Percentiles rank a stretch among this genome's conserved stretches.
Evolutionary conservation across 1,284 basidiomycete species (phyloP).

Genomic region (Trichosporon asahii): DNA sequence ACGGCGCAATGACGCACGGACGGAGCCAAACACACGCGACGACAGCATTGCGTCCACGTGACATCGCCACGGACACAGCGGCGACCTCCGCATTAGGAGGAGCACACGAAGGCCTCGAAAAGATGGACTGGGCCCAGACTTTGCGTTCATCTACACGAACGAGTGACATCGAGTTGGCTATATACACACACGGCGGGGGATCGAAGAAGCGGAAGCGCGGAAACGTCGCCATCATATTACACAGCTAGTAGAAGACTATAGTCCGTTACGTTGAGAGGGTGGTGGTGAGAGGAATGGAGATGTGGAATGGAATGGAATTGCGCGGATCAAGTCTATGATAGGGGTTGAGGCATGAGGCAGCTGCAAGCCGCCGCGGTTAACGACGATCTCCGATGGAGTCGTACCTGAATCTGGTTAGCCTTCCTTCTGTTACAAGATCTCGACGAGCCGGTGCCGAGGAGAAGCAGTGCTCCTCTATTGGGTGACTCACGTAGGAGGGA

Average conservation of each 20-base stretch:
- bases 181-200: conserved; percentile 1
- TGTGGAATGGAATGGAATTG: background rate
- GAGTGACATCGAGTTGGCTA: conserved; percentile 19
- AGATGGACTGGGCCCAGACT: background rate
- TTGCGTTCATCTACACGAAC: background rate
- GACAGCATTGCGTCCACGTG: too few species aligned
- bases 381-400: conserved; percentile 31
- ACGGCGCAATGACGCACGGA: background rate
- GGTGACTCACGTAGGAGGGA: conserved; percentile 40
- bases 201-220: background rate
- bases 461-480: background rate
- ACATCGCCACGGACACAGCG: too few species aligned
- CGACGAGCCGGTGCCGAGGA: background rate
- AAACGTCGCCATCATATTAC: conserved; percentile 6
- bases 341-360: background rate
- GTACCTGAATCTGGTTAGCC: conserved; percentile 24
- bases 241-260: background rate
- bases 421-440: background rate
- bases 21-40: background rate
- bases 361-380: background rate
- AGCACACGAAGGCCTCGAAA: background rate
- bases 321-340: background rate
- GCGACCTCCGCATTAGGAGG: too few species aligned
- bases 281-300: too few species aligned
- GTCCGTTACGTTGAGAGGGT: background rate